A percentile compares a stretch with the other conserved stretches of the same genome.
Evolutionary conservation across 345 rosid genomes (phyloP).

Genomic region (Streptanthus diversifolius): DNA sequence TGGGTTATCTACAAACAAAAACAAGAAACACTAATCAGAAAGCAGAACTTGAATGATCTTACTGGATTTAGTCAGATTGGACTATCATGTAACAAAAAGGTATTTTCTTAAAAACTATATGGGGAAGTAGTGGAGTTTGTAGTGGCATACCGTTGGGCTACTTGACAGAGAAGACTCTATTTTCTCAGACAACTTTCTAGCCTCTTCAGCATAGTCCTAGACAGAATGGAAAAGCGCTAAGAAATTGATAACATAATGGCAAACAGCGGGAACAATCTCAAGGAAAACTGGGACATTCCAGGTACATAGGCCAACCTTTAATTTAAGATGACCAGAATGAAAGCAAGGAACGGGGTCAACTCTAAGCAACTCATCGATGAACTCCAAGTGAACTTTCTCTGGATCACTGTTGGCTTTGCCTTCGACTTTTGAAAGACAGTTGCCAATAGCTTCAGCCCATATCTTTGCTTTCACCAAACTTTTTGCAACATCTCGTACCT

Average conservation of each 20-base stretch:
- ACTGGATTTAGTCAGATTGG: background rate
- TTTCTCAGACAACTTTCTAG: conserved; percentile 52
- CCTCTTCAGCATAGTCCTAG: conserved; percentile 67
- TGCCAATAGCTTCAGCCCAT: conserved; percentile 71
- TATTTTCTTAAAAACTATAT: background rate
- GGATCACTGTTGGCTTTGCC: conserved; percentile 39
- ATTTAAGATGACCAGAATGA: conserved; percentile 53
- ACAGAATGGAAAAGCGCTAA: conserved; percentile 15
- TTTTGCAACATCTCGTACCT: conserved; percentile 70
- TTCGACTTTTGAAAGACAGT: conserved; percentile 52
- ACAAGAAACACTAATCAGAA: conserved; percentile 7
- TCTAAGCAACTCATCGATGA: conserved; percentile 49
- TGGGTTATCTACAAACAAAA: conserved; percentile 52
- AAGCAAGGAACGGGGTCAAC: conserved; percentile 60
- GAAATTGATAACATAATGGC: conserved; percentile 6
- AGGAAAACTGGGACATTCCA: conserved; percentile 2
- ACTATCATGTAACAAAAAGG: background rate
- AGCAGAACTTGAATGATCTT: background rate
- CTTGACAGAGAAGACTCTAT: conserved; percentile 51
- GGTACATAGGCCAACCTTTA: conserved; percentile 57
- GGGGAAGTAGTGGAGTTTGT: conserved; percentile 16
- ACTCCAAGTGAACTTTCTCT: conserved; percentile 49
- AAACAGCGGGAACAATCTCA: conserved; percentile 3
- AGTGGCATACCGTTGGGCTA: conserved; percentile 46
- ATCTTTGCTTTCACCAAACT: conserved; percentile 51